Evolutionary conservation across 345 rosid genomes (phyloP).

Genomic region (Microthlaspi erraticum): DNA sequence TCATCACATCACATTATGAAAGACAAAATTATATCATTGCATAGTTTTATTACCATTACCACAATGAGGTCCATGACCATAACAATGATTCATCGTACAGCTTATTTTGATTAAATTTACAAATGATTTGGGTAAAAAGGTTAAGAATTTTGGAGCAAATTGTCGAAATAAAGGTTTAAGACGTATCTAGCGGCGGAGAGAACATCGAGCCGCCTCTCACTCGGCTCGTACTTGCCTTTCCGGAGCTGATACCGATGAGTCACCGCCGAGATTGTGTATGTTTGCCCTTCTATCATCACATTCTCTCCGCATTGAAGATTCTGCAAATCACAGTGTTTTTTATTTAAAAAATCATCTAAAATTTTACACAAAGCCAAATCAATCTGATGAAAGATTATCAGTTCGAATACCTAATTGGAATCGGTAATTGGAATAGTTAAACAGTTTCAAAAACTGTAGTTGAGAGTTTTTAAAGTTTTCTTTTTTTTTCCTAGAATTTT

Average conservation of each 20-base stretch:
- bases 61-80: too few species aligned
- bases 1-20: too few species aligned
- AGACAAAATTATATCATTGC: too few species aligned
- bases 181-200: constrained; percentile 80
- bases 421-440: not conserved
- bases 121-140: not conserved
- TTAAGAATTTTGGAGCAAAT: constrained; percentile 73
- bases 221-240: constrained; percentile 85
- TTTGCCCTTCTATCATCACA: constrained; percentile 84
- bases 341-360: not conserved
- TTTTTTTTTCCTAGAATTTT: too few species aligned
- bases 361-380: not conserved
- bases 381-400: too few species aligned
- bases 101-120: not conserved
- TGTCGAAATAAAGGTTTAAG: constrained; percentile 75
- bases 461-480: too few species aligned
- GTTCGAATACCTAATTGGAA: not conserved
- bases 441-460: too few species aligned
- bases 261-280: constrained; percentile 78
- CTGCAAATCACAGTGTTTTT: constrained; percentile 48
- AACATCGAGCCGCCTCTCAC: constrained; percentile 91
- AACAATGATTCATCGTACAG: not conserved
- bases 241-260: constrained; percentile 90
- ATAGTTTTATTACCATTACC: too few species aligned
- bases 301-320: constrained; percentile 89